A percentile compares a stretch with the other conserved stretches of the same genome.
phyloP scores from a whole-genome alignment of 441 rosid species.

The Bruguiera hainesii region DNA sequence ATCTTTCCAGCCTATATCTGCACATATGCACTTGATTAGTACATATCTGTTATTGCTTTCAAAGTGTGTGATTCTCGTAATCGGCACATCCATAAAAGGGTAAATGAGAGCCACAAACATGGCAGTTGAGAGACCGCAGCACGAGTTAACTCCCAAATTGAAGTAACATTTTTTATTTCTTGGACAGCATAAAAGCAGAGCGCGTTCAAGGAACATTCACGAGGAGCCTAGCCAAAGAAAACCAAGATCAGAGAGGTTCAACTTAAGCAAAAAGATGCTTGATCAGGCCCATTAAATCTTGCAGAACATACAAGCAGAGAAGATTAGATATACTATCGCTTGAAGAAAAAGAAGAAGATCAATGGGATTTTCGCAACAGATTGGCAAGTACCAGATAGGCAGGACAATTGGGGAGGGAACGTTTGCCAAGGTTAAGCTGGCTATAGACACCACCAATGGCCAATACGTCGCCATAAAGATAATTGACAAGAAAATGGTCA shows the following conservation, averaged over 20 bases:
- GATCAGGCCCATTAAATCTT: constrained; percentile 10
- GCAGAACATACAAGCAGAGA: constrained; percentile 5
- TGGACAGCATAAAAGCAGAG: constrained; percentile 5
- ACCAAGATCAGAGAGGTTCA: too few relatives aligned
- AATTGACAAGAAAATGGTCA: constrained; percentile 65
- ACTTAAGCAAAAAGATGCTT: too few relatives aligned
- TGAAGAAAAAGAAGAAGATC: neutral
- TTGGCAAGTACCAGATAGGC: constrained; percentile 71
- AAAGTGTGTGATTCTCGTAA: too few relatives aligned
- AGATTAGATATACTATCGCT: neutral
- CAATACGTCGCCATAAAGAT: constrained; percentile 71
- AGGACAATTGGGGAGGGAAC: constrained; percentile 83
- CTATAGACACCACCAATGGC: constrained; percentile 53
- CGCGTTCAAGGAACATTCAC: constrained; percentile 30
- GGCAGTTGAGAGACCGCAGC: constrained; percentile 18
- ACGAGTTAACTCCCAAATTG: neutral
- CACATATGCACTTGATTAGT: neutral
- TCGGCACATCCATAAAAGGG: neutral
- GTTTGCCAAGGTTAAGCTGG: constrained; percentile 92
- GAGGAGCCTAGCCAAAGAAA: constrained; percentile 19
- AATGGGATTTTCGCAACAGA: constrained; percentile 48
- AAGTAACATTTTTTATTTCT: neutral
- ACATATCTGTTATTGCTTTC: too few relatives aligned
- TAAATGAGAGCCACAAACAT: constrained; percentile 17
- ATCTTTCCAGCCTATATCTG: neutral